phyloP scores from a whole-genome alignment of 495 filamentous ascomycete genomes.

The Xylaria cubensis region DNA sequence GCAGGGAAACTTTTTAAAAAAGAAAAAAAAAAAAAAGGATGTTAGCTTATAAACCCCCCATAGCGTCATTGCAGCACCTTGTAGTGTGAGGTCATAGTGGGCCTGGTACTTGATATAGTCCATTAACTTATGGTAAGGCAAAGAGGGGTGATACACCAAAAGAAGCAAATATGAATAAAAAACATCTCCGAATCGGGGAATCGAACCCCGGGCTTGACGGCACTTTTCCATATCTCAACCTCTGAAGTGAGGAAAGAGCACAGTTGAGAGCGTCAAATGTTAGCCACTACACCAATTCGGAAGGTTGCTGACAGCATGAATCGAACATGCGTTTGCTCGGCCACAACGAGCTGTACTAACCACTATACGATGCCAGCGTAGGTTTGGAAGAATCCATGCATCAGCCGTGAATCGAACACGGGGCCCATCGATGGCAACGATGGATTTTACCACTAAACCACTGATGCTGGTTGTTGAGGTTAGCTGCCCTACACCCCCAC shows the following conservation, averaged over 20 bases:
- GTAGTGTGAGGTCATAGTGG: neutral
- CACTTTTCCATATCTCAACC: neutral
- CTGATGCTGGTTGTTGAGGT: constrained; percentile 37
- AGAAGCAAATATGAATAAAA: neutral
- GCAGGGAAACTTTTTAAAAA: too few species aligned
- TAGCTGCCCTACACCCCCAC: neutral
- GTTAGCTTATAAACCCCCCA: neutral
- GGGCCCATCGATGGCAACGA: constrained; percentile 62
- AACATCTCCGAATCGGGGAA: constrained; percentile 44
- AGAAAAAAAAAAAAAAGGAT: too few species aligned
- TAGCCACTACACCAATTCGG: constrained; percentile 46
- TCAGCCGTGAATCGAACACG: constrained; percentile 59
- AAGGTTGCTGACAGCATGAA: constrained; percentile 17
- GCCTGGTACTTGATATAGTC: neutral
- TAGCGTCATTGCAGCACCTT: neutral
- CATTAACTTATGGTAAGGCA: too few species aligned
- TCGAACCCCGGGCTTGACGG: constrained; percentile 49
- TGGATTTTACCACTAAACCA: constrained; percentile 62
- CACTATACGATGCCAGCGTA: constrained; percentile 13
- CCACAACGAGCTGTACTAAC: constrained; percentile 18
- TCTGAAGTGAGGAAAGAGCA: too few species aligned
- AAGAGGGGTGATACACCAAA: neutral
- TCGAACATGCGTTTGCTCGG: constrained; percentile 18
- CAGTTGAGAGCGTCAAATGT: constrained; percentile 44
- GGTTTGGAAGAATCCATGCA: constrained; percentile 34